Base-by-base conservation (phyloP, 2,329 filamentous ascomycete genomes). In the Niveomyces coronatus region DNA sequence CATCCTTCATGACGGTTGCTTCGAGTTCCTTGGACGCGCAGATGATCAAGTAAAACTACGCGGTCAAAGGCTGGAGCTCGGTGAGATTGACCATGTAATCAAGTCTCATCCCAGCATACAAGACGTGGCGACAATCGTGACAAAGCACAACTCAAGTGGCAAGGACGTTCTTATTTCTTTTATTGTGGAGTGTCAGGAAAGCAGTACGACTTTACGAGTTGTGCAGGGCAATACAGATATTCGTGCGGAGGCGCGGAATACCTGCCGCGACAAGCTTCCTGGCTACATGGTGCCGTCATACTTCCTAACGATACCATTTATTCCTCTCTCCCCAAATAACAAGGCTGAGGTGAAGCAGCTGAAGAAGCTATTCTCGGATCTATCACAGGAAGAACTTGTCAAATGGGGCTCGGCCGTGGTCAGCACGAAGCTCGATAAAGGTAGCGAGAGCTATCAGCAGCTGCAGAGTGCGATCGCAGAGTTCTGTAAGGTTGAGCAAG, bases 1-100 rank as follows among this genome's bases (percentile, higher is more conserved):
- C 5, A 68, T 94, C 13, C 61, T 94, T 7, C 70, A 86, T 37
- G 82, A 95, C 54, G 79, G 76, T 1, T 85, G 81, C 30, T 88
- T 94, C 47, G 82, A 89, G 40, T 95, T 95, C 53, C 67, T 93
- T 3, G 88, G 89, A 3, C 76, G 89, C 11, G 82, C 82, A 5
- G 89, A 96, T 53, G 86, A 94, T 39, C 88, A 96, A 58, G 80
- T 94, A 45, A 96, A 96, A 55, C 70, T 95, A 3, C 77, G 89
- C 9, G 88, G 88, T 0, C 88, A 95, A 55, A 71, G 88, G 11
- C 70, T 96, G 1, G 89, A 96, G 52, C 82, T 94, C 43, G 84
- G 82, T 1, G 88, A 96, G 61, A 94, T 95, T 56, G 91, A 94
- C 48, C 79, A 88, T 34, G 75, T 82, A 8, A 85, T 94, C 49